Evolutionary conservation across 2,329 filamentous ascomycete species (phyloP), one percentile per base, ranked within the genome.

Genomic region (Sclerotinia trifoliorum): DNA sequence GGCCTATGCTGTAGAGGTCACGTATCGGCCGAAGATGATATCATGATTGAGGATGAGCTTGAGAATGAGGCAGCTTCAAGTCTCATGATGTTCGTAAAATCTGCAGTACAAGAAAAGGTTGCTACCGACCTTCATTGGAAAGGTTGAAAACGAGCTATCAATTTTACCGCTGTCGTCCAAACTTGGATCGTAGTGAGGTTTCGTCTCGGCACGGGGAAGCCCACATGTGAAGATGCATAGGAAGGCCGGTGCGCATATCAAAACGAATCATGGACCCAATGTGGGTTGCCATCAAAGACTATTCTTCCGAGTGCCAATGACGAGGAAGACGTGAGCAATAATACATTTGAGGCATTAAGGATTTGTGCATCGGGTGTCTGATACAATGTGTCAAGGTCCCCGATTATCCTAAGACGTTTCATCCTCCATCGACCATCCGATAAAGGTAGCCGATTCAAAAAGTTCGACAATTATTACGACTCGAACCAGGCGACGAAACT

Each of bases 21-120:
- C 13, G 74, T 77, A 21, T 62, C 46, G 55, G 73, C 61, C 42
- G 74, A 72, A 56, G 74, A 70, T 21, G 70, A 73, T 42, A 62
- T 55, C 19, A 75, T 76, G 73, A 70, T 71, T 74, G 66, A 77
- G 76, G 65, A 78, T 78, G 66, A 73, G 78, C 39, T 79, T 63
- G 57, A 67, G 19, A 63, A 63, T 46, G 85, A 84, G 69, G 79
- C 82, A 52, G 77, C 75, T 72, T 79, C 78, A 63, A 80, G 81
- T 72, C 79, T 90, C 77, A 84, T 83, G 74, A 80, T 81, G 26
- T 88, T 91, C 75, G 82, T 91, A 68, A 85, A 88, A 72, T 86
- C 88, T 62, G 82, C 83, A 19, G 80, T 91, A 76, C 84, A 88
- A 73, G 80, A 82, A 68, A 87, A 87, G 74, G 78, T 88, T 44